phyloP scores from a whole-genome alignment of 2,329 filamentous ascomycete genomes.

The Colletotrichum sp. region DNA sequence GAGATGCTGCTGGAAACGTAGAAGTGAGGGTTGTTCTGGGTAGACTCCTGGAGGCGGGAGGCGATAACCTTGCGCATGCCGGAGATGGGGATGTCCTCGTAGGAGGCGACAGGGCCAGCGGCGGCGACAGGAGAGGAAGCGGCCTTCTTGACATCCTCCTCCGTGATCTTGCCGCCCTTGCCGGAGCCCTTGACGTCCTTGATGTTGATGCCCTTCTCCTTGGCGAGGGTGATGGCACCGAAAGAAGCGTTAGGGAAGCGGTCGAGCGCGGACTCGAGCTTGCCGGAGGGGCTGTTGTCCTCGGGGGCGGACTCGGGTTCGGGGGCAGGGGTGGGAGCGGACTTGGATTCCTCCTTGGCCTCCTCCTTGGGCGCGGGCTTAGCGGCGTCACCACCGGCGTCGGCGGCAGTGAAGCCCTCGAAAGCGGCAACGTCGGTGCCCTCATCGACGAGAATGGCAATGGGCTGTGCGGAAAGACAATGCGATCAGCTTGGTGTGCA shows the following conservation, averaged over 20 bases:
- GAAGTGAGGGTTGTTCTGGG: conserved; percentile 96
- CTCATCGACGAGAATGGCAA: conserved; percentile 93
- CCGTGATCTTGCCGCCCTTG: conserved; percentile 84
- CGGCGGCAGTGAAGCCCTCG: conserved; percentile 84
- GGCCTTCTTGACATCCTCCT: conserved; percentile 91
- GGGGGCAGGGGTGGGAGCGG: conserved; percentile 59
- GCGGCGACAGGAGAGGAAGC: conserved; percentile 61
- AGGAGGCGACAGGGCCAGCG: conserved; percentile 60
- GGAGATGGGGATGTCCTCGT: conserved; percentile 82
- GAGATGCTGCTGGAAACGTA: conserved; percentile 92
- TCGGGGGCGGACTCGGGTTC: conserved; percentile 52
- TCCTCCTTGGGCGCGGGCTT: conserved; percentile 70
- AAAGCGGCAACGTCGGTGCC: conserved; percentile 87
- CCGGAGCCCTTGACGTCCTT: conserved; percentile 86
- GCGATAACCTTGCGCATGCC: conserved; percentile 99
- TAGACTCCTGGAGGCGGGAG: conserved; percentile 81
- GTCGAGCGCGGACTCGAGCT: conserved; percentile 83
- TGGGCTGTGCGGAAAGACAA: conserved; percentile 69
- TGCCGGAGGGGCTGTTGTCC: conserved; percentile 70
- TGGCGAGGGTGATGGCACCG: conserved; percentile 80
- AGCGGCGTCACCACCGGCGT: conserved; percentile 83
- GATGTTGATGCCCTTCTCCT: conserved; percentile 82
- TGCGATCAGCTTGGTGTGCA: neutral
- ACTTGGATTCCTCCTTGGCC: conserved; percentile 67
- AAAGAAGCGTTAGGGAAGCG: conserved; percentile 77